phyloP scores from a whole-genome alignment of 495 filamentous ascomycete genomes.

The Aspergillus ostianus region DNA sequence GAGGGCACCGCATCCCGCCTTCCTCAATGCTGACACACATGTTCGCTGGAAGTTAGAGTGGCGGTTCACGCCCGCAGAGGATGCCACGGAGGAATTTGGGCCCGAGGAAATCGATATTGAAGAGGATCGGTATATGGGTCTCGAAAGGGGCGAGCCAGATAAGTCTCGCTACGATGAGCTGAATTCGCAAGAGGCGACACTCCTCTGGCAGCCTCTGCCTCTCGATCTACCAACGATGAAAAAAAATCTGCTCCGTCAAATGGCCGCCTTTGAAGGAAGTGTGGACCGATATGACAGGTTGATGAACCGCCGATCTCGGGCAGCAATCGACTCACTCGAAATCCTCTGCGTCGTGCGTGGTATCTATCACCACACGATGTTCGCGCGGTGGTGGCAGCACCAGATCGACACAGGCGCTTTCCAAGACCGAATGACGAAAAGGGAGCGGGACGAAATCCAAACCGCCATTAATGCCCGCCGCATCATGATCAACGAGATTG shows the following conservation, averaged over 20 bases:
- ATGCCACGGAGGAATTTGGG: not conserved
- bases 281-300: slow-evolving; percentile 21
- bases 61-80: not conserved
- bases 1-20: slow-evolving; percentile 8
- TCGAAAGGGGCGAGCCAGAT: too few relatives aligned
- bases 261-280: slow-evolving; percentile 25
- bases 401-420: slow-evolving; percentile 6
- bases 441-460: not conserved
- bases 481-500: not conserved
- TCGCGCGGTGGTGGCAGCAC: slow-evolving; percentile 22
- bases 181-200: not conserved
- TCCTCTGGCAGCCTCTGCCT: slow-evolving; percentile 18
- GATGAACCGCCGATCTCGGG: not conserved
- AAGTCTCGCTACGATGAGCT: not conserved
- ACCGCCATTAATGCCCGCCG: not conserved
- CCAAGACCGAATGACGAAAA: not conserved
- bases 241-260: slow-evolving; percentile 25
- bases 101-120: not conserved
- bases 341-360: slow-evolving; percentile 19
- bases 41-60: not conserved
- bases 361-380: slow-evolving; percentile 25
- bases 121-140: not conserved
- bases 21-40: slow-evolving; percentile 27
- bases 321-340: not conserved
- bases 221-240: slow-evolving; percentile 22